Evolutionary conservation across 805 yeast species (phyloP), one percentile per base, ranked within the genome.

Genomic region (Candida orba): DNA sequence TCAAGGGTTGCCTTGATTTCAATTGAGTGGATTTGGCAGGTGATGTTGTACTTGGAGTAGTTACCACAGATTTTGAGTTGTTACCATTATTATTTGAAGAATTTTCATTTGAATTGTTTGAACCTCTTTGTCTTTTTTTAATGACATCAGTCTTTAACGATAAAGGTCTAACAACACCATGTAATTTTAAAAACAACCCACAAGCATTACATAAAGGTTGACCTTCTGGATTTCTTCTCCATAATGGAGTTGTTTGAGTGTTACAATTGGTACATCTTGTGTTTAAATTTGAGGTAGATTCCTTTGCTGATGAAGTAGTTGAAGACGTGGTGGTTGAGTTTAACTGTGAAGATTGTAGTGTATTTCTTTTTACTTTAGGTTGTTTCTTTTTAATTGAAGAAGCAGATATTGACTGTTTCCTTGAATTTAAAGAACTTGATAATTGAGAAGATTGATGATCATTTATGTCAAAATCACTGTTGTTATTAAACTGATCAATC

Each of bases 131-230:
- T 54, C 99, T 75, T 63, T 89, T 87, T 62, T 89, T 88, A 44
- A 91, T 90, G 1, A 90, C 93, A 60, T 90, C 96, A 0, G 97
- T 85, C 59, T 89, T 90, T 55, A 90, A 69, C 13, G 95, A 84
- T 41, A 91, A 68, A 0, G 99, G 99, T 45, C 98, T 71, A 49
- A 87, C 95, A 4, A 88, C 91, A n/a, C 97, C 98, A 57, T 91
- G 98, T 22, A 91, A 69, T 63, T 91, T 91, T 57, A 86, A 73
- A 55, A 91, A 91, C 47, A 91, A 68, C 0, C 98, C 99, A 68
- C 99, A 91, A 0, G 99, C 98, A 63, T 91, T 91, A 66, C 98
- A 91, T 46, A 91, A 68, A 0, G 96, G 95, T 56, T 86, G 83
- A 2, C 97, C 97, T 46, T 85, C 86, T 0, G 95, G 89, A 54